Conservation (phyloP, 1,284 basidiomycete species). For the Ustilago trichophora region DNA sequence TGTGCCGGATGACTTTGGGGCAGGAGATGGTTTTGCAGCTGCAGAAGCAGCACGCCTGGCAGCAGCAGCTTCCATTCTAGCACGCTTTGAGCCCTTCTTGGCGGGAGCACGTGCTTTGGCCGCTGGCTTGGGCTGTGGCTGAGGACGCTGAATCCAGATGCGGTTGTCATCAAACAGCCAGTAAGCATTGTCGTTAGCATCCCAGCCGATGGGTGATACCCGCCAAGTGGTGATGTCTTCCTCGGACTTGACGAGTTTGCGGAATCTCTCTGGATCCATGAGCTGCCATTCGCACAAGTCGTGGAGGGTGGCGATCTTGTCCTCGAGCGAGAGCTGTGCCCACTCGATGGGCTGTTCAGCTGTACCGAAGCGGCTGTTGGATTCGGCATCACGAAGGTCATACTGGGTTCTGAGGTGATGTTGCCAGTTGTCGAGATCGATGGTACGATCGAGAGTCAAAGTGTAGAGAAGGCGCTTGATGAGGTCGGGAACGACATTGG, state of each 20-base stretch:
- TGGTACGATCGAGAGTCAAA: slow-evolving; percentile 69
- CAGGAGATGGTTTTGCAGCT: slow-evolving; percentile 74
- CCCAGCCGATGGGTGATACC: slow-evolving; percentile 86
- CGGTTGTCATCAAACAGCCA: slow-evolving; percentile 88
- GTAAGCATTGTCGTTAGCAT: slow-evolving; percentile 81
- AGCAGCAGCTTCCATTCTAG: slow-evolving; percentile 35
- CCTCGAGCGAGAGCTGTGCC: slow-evolving; percentile 68
- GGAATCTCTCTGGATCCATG: slow-evolving; percentile 69
- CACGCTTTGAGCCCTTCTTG: slow-evolving; percentile 47
- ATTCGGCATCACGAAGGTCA: slow-evolving; percentile 36
- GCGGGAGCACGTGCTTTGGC: slow-evolving; percentile 35
- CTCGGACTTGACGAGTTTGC: slow-evolving; percentile 69
- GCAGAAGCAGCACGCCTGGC: slow-evolving; percentile 63
- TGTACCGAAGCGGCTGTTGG: slow-evolving; percentile 45
- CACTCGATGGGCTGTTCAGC: slow-evolving; percentile 64
- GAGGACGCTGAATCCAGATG: slow-evolving; percentile 80
- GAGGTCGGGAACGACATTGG: slow-evolving; percentile 68
- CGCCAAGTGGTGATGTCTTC: slow-evolving; percentile 69
- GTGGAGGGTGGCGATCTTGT: slow-evolving; percentile 67
- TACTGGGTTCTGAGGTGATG: slow-evolving; percentile 48
- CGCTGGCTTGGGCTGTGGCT: slow-evolving; percentile 56
- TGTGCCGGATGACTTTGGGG: slow-evolving; percentile 44
- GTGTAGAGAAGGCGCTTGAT: slow-evolving; percentile 69
- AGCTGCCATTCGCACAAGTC: slow-evolving; percentile 71
- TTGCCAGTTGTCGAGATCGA: slow-evolving; percentile 64